phyloP scores from a whole-genome alignment of 352 stramenopile species.

The Pythium volutum region DNA sequence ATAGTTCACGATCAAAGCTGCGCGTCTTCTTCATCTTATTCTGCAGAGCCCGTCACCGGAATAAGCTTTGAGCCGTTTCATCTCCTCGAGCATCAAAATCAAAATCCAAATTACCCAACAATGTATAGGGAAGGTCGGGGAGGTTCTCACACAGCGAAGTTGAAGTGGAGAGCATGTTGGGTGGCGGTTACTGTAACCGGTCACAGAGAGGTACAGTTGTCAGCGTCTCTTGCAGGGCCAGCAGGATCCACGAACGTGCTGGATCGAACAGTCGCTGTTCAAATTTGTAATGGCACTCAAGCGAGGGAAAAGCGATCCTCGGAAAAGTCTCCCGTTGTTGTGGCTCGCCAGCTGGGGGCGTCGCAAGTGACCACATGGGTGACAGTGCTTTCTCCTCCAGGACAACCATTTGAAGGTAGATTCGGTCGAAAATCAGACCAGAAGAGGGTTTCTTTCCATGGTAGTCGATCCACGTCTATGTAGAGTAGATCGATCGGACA shows the following conservation, averaged over 20 bases:
- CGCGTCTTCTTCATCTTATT: constrained; percentile 1
- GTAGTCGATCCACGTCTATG: not conserved
- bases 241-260: not conserved
- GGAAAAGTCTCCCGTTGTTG: constrained; percentile 18
- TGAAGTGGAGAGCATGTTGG: constrained; percentile 1
- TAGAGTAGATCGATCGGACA: not conserved
- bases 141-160: not conserved
- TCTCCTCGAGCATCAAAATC: constrained; percentile 14
- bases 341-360: constrained; percentile 12
- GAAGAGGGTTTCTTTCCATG: constrained; percentile 18
- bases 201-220: constrained; percentile 16
- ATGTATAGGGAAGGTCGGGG: not conserved
- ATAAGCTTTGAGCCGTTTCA: constrained; percentile 7
- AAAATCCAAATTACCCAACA: no score
- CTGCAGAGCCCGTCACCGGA: not conserved
- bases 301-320: constrained; percentile 4
- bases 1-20: no score
- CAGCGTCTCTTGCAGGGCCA: not conserved
- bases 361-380: constrained; percentile 10
- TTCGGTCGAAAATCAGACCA: not conserved
- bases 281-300: constrained; percentile 7
- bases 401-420: constrained; percentile 5
- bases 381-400: not conserved
- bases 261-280: not conserved
- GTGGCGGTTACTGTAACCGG: constrained; percentile 3